phyloP scores from a whole-genome alignment of 139 green algal species.

The Ettlia oleoabundans region DNA sequence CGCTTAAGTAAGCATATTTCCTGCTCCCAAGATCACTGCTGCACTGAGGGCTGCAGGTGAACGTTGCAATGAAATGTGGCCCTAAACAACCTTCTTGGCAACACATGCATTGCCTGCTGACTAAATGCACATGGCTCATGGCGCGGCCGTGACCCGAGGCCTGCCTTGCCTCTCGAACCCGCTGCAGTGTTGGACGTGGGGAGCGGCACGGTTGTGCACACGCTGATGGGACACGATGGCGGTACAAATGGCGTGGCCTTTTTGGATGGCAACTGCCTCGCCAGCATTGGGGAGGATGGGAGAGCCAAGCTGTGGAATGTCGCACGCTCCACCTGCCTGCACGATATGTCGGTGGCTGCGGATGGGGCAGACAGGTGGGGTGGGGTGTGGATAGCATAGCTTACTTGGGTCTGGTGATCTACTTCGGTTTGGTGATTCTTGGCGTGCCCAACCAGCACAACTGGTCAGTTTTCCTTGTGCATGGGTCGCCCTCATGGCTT shows the following conservation, averaged over 20 bases:
- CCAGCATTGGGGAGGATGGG: conserved; percentile 39
- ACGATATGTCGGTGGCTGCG: conserved; percentile 25
- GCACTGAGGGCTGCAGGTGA: too few relatives aligned
- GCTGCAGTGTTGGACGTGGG: conserved; percentile 17
- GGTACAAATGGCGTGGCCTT: conserved; percentile 41
- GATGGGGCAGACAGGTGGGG: conserved; percentile 32
- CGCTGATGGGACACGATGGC: conserved; percentile 25
- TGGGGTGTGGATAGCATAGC: too few relatives aligned
- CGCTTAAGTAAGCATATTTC: too few relatives aligned
- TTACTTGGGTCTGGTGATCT: neutral
- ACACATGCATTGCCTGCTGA: too few relatives aligned
- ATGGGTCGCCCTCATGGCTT: too few relatives aligned
- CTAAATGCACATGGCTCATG: too few relatives aligned
- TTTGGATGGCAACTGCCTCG: conserved; percentile 25
- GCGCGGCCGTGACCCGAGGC: neutral
- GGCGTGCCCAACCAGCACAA: neutral
- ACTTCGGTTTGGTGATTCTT: neutral
- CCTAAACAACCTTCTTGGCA: too few relatives aligned
- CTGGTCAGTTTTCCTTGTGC: neutral
- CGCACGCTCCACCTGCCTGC: neutral
- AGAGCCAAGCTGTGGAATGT: conserved; percentile 31
- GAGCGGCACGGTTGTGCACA: conserved; percentile 19
- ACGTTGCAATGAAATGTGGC: too few relatives aligned
- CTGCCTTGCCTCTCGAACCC: neutral
- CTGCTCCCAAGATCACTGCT: neutral